A percentile compares a stretch with the other conserved stretches of the same genome.
phyloP scores from a whole-genome alignment of 176 grass and related monocot genomes.

The Musa schizocarpa region DNA sequence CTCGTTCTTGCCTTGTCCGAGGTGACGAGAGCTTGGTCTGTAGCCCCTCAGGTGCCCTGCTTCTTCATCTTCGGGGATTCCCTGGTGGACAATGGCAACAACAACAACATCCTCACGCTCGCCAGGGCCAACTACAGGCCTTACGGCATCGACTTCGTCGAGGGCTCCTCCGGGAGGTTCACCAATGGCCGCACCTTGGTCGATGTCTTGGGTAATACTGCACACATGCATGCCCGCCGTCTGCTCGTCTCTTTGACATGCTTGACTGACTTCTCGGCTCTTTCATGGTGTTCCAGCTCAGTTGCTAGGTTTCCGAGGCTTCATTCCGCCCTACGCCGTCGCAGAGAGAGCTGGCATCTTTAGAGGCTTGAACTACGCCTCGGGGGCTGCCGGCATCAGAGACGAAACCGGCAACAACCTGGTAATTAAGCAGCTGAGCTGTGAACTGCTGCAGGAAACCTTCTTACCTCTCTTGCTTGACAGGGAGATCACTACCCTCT shows the following conservation, averaged over 20 bases:
- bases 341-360: constrained; percentile 22
- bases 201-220: constrained; percentile 53
- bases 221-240: no score
- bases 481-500: constrained; percentile 73
- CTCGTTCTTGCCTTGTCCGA: background rate
- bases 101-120: constrained; percentile 64
- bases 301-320: constrained; percentile 46
- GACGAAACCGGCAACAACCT: constrained; percentile 78
- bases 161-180: constrained; percentile 63
- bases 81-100: constrained; percentile 93
- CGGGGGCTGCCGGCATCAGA: constrained; percentile 63
- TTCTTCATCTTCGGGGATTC: constrained; percentile 91
- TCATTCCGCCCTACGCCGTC: constrained; percentile 61
- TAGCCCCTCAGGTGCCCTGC: constrained; percentile 40
- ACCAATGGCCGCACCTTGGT: constrained; percentile 87
- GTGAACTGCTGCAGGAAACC: background rate
- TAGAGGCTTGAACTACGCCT: constrained; percentile 72
- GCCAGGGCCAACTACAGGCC: constrained; percentile 82
- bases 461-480: background rate
- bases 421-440: constrained; percentile 15
- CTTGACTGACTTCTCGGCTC: background rate
- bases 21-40: background rate
- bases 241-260: background rate
- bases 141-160: constrained; percentile 72
- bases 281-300: constrained; percentile 14